Conservation (phyloP, 164 flowering plant genomes). For the Vitis rotundifolia region DNA sequence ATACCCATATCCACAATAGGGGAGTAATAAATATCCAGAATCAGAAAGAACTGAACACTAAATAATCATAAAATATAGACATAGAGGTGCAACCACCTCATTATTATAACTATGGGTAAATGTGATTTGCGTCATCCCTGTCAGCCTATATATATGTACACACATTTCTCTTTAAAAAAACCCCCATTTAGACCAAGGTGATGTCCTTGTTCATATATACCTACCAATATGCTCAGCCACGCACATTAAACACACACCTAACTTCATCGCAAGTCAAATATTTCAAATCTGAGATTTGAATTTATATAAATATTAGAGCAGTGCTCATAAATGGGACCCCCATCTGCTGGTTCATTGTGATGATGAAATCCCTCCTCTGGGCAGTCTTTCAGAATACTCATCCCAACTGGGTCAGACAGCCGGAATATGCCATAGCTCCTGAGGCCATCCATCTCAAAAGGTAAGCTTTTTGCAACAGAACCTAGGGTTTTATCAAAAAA, state of each 20-base stretch:
- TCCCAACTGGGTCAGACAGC: constrained; percentile 66
- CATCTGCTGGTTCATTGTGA: constrained; percentile 64
- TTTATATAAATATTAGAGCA: constrained; percentile 69
- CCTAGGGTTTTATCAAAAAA: too few species aligned
- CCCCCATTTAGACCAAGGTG: too few species aligned
- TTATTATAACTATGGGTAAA: too few species aligned
- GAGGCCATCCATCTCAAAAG: not conserved
- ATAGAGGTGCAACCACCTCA: too few species aligned
- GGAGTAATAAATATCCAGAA: too few species aligned
- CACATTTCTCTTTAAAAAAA: too few species aligned
- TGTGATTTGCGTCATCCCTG: too few species aligned
- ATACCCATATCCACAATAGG: too few species aligned
- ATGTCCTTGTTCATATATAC: not conserved
- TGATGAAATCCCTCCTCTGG: constrained; percentile 67
- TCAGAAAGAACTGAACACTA: too few species aligned
- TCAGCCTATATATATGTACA: too few species aligned
- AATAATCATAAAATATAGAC: too few species aligned
- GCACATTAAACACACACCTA: not conserved
- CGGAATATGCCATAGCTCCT: constrained; percentile 75
- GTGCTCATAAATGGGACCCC: constrained; percentile 62
- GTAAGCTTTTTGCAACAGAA: not conserved
- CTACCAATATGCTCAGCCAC: not conserved
- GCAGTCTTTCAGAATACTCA: constrained; percentile 56
- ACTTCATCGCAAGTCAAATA: constrained; percentile 62
- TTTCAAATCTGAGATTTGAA: constrained; percentile 72